Percentiles rank a stretch among this genome's conserved stretches.
These are phyloP conservation scores for Centaurea solstitialis DNA, from an alignment of 129 eudicot genomes.

Conservation along the genomic window DNA sequence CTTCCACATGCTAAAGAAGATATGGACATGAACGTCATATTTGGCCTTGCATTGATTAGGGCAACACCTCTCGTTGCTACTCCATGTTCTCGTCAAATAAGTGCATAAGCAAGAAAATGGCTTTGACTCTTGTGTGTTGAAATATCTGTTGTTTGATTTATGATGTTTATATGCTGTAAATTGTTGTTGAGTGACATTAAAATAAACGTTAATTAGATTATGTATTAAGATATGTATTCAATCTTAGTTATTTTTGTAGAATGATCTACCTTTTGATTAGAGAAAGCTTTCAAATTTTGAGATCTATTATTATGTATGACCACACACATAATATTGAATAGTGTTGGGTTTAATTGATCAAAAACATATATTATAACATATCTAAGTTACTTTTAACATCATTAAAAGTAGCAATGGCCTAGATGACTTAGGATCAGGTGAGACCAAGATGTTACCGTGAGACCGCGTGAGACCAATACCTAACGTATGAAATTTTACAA, in stretches of 20 bases:
- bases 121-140: neutral
- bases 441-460: too few species aligned
- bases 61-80: conserved; percentile 44
- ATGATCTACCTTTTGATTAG: neutral
- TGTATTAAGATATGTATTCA: neutral
- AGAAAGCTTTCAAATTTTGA: too few species aligned
- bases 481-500: too few species aligned
- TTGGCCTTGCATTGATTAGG: conserved; percentile 37
- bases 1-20: conserved; percentile 35
- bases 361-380: too few species aligned
- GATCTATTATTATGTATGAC: neutral
- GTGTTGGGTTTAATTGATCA: too few species aligned
- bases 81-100: conserved; percentile 3
- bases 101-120: neutral
- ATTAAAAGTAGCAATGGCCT: too few species aligned
- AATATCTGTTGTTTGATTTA: too few species aligned
- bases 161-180: neutral
- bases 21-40: conserved; percentile 36
- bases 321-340: neutral
- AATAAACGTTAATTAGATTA: neutral
- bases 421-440: too few species aligned
- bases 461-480: too few species aligned
- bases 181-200: neutral
- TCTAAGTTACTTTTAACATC: too few species aligned
- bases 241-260: neutral